phyloP scores from a whole-genome alignment of 805 yeast species.

The Peterozyma toletana region DNA sequence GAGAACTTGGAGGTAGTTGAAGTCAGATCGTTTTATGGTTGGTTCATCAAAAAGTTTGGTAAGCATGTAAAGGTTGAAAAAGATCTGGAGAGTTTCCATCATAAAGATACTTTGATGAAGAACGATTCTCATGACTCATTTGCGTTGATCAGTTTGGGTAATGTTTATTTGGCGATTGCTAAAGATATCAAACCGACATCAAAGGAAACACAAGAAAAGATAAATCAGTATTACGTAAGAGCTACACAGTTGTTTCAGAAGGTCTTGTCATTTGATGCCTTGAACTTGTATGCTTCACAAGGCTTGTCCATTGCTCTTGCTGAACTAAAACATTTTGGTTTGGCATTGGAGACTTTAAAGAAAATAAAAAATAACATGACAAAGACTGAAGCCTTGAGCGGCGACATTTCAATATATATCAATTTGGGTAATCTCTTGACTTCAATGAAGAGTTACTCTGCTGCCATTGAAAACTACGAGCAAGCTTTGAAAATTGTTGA shows the following conservation, averaged over 20 bases:
- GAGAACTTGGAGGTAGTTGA: slow-evolving; percentile 60
- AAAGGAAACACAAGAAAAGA: slow-evolving; percentile 46
- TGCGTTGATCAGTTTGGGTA: slow-evolving; percentile 85
- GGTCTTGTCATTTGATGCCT: slow-evolving; percentile 75
- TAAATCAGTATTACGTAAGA: slow-evolving; percentile 69
- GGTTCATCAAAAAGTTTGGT: slow-evolving; percentile 68
- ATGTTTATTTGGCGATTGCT: slow-evolving; percentile 76
- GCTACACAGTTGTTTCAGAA: slow-evolving; percentile 92
- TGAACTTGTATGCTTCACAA: slow-evolving; percentile 93
- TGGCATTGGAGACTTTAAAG: slow-evolving; percentile 81
- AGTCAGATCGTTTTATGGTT: slow-evolving; percentile 85
- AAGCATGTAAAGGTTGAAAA: slow-evolving; percentile 36
- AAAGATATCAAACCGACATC: slow-evolving; percentile 55
- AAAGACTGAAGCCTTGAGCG: slow-evolving; percentile 39
- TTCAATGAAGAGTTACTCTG: slow-evolving; percentile 74
- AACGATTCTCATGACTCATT: slow-evolving; percentile 84
- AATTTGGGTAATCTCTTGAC: slow-evolving; percentile 84
- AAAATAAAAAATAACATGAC: slow-evolving; percentile 62
- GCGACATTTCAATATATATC: slow-evolving; percentile 74
- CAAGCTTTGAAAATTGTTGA: slow-evolving; percentile 66
- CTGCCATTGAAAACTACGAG: slow-evolving; percentile 86
- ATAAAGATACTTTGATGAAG: slow-evolving; percentile 76
- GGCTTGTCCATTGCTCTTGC: slow-evolving; percentile 93
- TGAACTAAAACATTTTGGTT: slow-evolving; percentile 65
- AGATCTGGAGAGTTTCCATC: slow-evolving; percentile 68